Conservation (phyloP, 352 stramenopile genomes). For the Phytophthora macrochlamydospora region DNA sequence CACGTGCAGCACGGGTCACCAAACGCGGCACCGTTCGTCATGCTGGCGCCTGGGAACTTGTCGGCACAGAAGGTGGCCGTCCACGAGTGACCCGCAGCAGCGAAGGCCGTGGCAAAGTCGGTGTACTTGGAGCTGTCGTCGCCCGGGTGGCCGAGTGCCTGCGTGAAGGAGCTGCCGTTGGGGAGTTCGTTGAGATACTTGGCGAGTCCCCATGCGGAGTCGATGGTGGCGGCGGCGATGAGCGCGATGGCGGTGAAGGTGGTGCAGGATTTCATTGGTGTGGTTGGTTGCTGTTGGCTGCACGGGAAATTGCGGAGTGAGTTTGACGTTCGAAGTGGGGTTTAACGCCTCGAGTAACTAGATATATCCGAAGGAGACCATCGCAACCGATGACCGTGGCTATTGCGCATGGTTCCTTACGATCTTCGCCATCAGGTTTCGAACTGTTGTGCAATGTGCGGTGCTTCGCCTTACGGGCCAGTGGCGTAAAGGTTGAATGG, state of each 20-base stretch:
- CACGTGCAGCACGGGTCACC: conserved; percentile 46
- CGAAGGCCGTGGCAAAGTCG: conserved; percentile 38
- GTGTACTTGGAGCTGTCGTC: conserved; percentile 37
- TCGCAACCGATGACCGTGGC: neutral
- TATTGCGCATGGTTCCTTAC: neutral
- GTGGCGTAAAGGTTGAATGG: conserved; percentile 28
- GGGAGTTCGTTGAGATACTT: conserved; percentile 33
- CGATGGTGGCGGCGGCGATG: neutral
- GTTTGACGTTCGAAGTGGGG: neutral
- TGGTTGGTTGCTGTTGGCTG: neutral
- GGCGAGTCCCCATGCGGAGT: neutral
- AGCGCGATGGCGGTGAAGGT: conserved; percentile 9
- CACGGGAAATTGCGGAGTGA: neutral
- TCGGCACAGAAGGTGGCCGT: conserved; percentile 12
- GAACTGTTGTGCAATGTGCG: conserved; percentile 6
- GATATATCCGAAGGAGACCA: neutral
- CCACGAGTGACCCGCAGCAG: conserved; percentile 20
- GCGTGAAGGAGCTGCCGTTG: conserved; percentile 40
- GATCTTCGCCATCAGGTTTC: conserved; percentile 7
- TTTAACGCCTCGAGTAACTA: neutral
- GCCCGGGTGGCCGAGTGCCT: conserved; percentile 36
- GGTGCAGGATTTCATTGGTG: conserved; percentile 11
- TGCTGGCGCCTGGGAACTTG: conserved; percentile 11
- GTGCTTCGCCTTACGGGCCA: conserved; percentile 1
- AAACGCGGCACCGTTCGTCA: conserved; percentile 41